Evolutionary conservation across 2,329 filamentous ascomycete genomes (phyloP), one percentile per base, ranked within the genome.

Genomic region (Laburnicola sp.): DNA sequence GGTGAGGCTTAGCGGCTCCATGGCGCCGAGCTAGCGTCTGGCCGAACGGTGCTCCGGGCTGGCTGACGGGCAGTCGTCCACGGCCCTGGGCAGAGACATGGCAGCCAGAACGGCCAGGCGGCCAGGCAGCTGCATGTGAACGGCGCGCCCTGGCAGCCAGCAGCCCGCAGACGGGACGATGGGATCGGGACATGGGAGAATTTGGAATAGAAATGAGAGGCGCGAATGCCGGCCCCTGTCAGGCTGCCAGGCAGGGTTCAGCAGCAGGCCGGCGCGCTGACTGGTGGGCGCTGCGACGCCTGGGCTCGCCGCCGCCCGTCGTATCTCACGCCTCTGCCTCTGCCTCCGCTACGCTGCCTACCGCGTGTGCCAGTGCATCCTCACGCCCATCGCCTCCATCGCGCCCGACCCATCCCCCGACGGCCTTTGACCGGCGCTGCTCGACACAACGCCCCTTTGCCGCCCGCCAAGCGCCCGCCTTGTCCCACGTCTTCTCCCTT

Each of bases 401-500:
- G n/a, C 9, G 31, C 26, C 30, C 6, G 10, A 11, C 30, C 26
- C 16, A 16, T 37, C 30, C 10, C 46, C 30, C 8, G 30, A 37
- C 48, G 25, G 7, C 27, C 31, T 25, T 40, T 48, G 45, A 41
- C 22, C 26, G 16, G 28, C 36, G 35, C 23, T 4, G 42, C 46
- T 10, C 36, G 22, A 48, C 22, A 45, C 41, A 45, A 35, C 34
- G 34, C 50, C 25, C 44, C 34, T 21, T 45, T 50, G 39, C 43
- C 37, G 34, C 45, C 30, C 48, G 45, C 50, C 41, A 23, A 35
- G 49, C 42, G 40, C 52, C 57, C 45, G 64, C 60, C 59, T 53
- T 60, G 58, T 58, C 56, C 56, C 48, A 39, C 39, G 41, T 28
- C 44, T 16, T 26, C 16, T 39, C 40, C 35, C 31, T 48, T 53